phyloP scores from a whole-genome alignment of 2,329 filamentous ascomycete species.

The Xylogone sp. region DNA sequence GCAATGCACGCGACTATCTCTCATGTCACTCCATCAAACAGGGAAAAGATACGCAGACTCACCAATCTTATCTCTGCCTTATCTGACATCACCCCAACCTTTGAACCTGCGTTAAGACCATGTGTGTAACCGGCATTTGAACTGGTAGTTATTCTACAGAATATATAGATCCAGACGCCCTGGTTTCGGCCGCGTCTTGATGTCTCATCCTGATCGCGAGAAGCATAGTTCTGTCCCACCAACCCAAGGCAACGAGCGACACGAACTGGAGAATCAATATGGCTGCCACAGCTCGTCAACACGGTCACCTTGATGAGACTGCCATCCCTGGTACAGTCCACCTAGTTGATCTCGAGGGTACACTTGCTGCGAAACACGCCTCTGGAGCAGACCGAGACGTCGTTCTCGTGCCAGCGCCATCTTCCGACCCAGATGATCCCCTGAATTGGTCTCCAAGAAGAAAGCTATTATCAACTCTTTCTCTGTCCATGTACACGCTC shows the following conservation, averaged over 20 bases:
- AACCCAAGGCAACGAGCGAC: background rate
- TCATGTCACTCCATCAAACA: background rate
- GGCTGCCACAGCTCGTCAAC: slow-evolving; percentile 3
- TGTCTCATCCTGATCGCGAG: background rate
- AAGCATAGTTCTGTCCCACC: background rate
- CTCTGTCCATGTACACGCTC: slow-evolving; percentile 38
- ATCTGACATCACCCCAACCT: background rate
- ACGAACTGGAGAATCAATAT: background rate
- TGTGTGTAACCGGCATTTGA: background rate
- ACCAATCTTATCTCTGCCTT: background rate
- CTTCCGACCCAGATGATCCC: slow-evolving; percentile 34
- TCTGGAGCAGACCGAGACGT: slow-evolving; percentile 23
- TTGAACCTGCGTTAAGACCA: background rate
- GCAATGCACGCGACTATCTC: too few species aligned
- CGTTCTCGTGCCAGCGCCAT: slow-evolving; percentile 29
- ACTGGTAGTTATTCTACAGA: too few species aligned
- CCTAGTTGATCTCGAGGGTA: slow-evolving; percentile 27
- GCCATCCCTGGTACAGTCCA: slow-evolving; percentile 26
- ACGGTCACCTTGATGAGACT: slow-evolving; percentile 6
- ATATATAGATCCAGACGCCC: background rate
- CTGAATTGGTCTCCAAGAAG: slow-evolving; percentile 33
- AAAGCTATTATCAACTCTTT: slow-evolving; percentile 27
- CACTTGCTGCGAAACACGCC: slow-evolving; percentile 17
- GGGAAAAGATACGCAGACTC: background rate
- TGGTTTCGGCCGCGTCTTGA: background rate